Evolutionary conservation across 768 basidiomycete genomes (phyloP), one percentile per base, ranked within the genome.

Genomic region (Tricholoma saponaceum): DNA sequence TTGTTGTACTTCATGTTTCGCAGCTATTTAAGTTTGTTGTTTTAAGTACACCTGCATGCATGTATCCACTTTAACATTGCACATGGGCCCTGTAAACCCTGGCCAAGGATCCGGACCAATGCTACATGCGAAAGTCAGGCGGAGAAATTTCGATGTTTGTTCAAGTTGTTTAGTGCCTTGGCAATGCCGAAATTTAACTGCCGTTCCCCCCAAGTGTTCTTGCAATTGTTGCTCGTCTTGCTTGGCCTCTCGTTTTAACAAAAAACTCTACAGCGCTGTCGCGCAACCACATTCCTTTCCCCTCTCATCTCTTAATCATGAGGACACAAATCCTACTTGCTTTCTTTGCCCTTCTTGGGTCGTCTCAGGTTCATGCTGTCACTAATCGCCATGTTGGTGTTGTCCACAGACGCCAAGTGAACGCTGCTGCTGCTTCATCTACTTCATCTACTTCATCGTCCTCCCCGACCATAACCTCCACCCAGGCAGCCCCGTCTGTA

Each of bases 331-430:
- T 60, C 33, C 23, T 65, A 7, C 47, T 58, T 10, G 47, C 44
- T 43, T 46, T 63, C 47, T 44, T 66, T 54, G 37, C 62, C 55
- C 46, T 64, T 16, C 52, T 64, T 28, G 61, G 51, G 47, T 58
- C 58, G 18, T 66, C 60, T 59, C 64, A 69, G 57, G 65, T 67
- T 58, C 54, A 71, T 67, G 64, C 60, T 57, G 30, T 49, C 51
- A 62, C 56, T 52, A 56, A 56, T 25, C 62, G 59, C 22, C 66
- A 67, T 54, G 60, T 49, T 39, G 57, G 60, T 47, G 58, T 67
- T 60, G 66, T 55, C 46, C 75, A 77, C 69, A 81, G 72, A 68
- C 77, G 70, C 43, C 78, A 79, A 61, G 60, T 62, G 16, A 37
- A 61, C 16, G 55, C 62, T 6, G 51, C 58, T 8, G 55, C 60